These are phyloP conservation scores for Wickerhamiella shivajii DNA, from an alignment of 805 yeast species.

Conservation along the genomic window DNA sequence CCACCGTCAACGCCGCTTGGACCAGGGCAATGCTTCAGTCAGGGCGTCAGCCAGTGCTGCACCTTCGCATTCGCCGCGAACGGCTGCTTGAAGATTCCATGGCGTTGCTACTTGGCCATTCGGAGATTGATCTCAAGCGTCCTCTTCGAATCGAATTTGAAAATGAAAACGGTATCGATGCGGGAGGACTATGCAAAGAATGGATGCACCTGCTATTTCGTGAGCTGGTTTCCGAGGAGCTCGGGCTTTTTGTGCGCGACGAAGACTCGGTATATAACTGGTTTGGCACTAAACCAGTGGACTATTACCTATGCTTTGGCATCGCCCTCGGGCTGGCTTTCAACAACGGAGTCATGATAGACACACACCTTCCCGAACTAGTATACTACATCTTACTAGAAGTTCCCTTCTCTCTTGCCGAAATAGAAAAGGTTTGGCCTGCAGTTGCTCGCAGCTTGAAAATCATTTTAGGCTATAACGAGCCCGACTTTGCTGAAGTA, in stretches of 20 bases:
- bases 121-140: constrained; percentile 38
- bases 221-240: constrained; percentile 51
- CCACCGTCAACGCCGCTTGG: constrained; percentile 8
- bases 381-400: constrained; percentile 60
- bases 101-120: constrained; percentile 34
- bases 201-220: constrained; percentile 74
- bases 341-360: constrained; percentile 77
- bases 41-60: neutral
- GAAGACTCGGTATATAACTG: constrained; percentile 62
- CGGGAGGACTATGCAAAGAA: constrained; percentile 86
- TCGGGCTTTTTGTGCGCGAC: constrained; percentile 50
- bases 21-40: constrained; percentile 3
- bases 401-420: constrained; percentile 41
- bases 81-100: constrained; percentile 64
- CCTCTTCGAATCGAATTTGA: constrained; percentile 64
- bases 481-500: constrained; percentile 32
- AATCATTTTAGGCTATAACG: constrained; percentile 31
- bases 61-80: constrained; percentile 52
- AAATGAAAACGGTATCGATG: constrained; percentile 88
- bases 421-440: constrained; percentile 58
- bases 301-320: constrained; percentile 59
- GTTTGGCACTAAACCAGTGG: constrained; percentile 32
- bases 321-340: constrained; percentile 80
- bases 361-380: constrained; percentile 60
- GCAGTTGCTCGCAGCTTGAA: constrained; percentile 39